A percentile compares a stretch with the other conserved stretches of the same genome.
Evolutionary conservation across 1,284 basidiomycete genomes (phyloP).

Genomic region (Sanghuangporus sanghuang): DNA sequence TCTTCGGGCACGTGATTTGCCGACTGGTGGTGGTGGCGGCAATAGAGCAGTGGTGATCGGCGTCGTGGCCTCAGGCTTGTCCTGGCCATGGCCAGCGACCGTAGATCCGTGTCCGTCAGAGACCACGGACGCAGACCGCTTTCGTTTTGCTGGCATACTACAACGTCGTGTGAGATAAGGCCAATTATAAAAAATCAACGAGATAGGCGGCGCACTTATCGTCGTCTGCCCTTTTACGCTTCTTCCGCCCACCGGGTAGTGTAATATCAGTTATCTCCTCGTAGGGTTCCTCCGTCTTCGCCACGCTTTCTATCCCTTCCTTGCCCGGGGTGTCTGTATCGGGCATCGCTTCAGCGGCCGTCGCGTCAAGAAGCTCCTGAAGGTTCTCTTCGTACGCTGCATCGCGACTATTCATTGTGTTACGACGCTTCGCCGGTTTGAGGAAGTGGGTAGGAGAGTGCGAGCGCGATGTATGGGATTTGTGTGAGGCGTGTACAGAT

Average conservation of each 20-base stretch:
- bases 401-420: constrained; percentile 97
- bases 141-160: constrained; percentile 41
- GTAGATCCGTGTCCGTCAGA: constrained; percentile 10
- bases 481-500: constrained; percentile 35
- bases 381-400: constrained; percentile 89
- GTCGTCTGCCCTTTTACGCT: constrained; percentile 69
- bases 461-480: constrained; percentile 64
- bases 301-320: constrained; percentile 31
- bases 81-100: background rate
- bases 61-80: constrained; percentile 1
- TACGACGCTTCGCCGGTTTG: constrained; percentile 75
- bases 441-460: constrained; percentile 62
- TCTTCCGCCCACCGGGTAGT: constrained; percentile 36
- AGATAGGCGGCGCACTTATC: constrained; percentile 47
- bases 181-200: constrained; percentile 9
- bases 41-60: constrained; percentile 6
- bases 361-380: constrained; percentile 65
- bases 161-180: constrained; percentile 20
- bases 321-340: constrained; percentile 22
- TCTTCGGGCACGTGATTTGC: constrained; percentile 11
- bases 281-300: constrained; percentile 42
- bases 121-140: constrained; percentile 13
- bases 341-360: constrained; percentile 59
- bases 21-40: constrained; percentile 11
- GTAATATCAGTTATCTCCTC: constrained; percentile 28